Conservation (phyloP, 2,329 filamentous ascomycete species). For the Ceratocystiopsis sp. region DNA sequence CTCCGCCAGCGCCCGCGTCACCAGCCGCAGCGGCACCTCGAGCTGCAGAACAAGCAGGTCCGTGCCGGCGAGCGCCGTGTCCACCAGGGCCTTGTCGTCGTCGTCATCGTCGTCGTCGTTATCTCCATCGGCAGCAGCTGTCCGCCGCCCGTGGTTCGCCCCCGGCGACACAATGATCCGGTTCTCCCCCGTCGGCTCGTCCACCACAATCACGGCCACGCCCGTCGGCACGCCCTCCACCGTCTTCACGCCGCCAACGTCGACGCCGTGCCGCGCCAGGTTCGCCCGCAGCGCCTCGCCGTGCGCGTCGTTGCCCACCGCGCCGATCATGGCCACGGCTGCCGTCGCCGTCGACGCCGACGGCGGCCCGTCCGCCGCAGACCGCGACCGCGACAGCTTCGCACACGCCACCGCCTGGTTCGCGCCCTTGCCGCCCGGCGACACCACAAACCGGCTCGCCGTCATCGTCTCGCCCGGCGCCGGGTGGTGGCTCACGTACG, state of each 20-base stretch:
- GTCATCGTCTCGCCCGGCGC: constrained; percentile 76
- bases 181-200: constrained; percentile 56
- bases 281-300: constrained; percentile 39
- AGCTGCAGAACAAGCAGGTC: constrained; percentile 42
- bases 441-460: constrained; percentile 58
- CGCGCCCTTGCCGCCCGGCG: constrained; percentile 82
- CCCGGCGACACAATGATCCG: constrained; percentile 58
- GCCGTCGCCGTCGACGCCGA: constrained; percentile 17
- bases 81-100: constrained; percentile 8
- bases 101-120: constrained; percentile 21
- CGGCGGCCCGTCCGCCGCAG: constrained; percentile 12
- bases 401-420: constrained; percentile 88
- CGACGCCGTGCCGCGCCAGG: constrained; percentile 44
- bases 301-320: constrained; percentile 54
- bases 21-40: constrained; percentile 37
- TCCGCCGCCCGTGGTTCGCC: constrained; percentile 36
- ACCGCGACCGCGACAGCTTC: constrained; percentile 50
- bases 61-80: constrained; percentile 18
- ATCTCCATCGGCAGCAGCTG: constrained; percentile 16
- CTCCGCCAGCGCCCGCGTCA: constrained; percentile 29
- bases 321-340: constrained; percentile 53
- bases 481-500: constrained; percentile 70
- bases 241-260: constrained; percentile 34
- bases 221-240: constrained; percentile 38
- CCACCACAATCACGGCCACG: constrained; percentile 59